Conservation (phyloP, 2,329 filamentous ascomycete species). For the Pyricularia pennisetigena region DNA sequence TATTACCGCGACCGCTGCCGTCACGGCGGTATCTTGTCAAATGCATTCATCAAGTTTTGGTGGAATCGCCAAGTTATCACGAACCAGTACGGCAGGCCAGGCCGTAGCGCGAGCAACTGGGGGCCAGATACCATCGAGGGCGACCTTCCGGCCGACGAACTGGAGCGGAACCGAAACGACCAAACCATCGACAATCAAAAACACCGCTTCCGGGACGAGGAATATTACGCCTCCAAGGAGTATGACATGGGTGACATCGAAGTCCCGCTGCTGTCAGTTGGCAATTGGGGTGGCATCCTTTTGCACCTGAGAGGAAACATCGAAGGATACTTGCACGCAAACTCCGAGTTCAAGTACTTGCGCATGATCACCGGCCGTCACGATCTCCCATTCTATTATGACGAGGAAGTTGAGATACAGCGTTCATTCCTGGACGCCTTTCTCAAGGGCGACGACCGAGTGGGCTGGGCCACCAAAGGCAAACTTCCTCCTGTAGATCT, state of each 20-base stretch:
- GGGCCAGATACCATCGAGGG: conserved; percentile 49
- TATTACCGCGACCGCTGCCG: conserved; percentile 47
- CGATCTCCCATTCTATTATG: conserved; percentile 64
- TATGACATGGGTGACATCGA: conserved; percentile 56
- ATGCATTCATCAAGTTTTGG: conserved; percentile 53
- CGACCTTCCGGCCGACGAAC: conserved; percentile 40
- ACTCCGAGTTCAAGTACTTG: conserved; percentile 58
- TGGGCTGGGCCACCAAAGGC: conserved; percentile 49
- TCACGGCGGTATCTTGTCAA: conserved; percentile 52
- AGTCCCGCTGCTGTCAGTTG: conserved; percentile 56
- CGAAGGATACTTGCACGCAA: conserved; percentile 52
- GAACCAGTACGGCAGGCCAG: conserved; percentile 57
- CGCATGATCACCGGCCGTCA: conserved; percentile 62
- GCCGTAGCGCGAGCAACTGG: conserved; percentile 38
- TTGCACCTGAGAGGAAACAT: conserved; percentile 62
- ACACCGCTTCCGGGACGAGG: conserved; percentile 49
- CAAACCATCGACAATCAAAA: conserved; percentile 34
- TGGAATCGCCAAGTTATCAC: conserved; percentile 56
- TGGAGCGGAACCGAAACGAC: conserved; percentile 35
- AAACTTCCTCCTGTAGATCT: conserved; percentile 50
- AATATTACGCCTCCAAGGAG: conserved; percentile 56
- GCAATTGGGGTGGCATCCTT: conserved; percentile 62
- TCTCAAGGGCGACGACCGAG: conserved; percentile 54
- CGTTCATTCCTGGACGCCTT: conserved; percentile 61
- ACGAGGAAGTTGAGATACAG: conserved; percentile 58